Conservation (phyloP, 495 filamentous ascomycete species). For the Cercophora scortea region DNA sequence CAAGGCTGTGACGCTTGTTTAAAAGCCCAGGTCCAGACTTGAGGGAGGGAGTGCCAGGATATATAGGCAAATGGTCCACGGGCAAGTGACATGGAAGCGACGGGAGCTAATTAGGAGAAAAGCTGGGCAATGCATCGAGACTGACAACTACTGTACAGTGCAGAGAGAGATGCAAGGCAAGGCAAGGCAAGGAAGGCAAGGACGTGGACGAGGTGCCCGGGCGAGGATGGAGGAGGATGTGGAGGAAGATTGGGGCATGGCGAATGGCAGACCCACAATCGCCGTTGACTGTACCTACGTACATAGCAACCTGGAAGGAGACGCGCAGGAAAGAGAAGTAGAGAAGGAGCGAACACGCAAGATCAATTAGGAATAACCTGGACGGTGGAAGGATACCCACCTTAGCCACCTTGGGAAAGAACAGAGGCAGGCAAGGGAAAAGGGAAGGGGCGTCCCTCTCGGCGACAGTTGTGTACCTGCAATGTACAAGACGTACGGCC, state of each 20-base stretch:
- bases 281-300: too few species aligned
- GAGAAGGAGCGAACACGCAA: too few species aligned
- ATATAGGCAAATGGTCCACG: slow-evolving; percentile 28
- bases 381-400: too few species aligned
- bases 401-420: not conserved
- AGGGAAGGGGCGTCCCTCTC: not conserved
- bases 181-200: not conserved
- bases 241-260: too few species aligned
- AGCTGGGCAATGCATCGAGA: slow-evolving; percentile 5
- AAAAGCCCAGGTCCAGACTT: slow-evolving; percentile 26
- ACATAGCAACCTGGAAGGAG: too few species aligned
- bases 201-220: not conserved
- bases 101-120: not conserved
- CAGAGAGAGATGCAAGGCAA: slow-evolving; percentile 1
- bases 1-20: slow-evolving; percentile 24
- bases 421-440: not conserved
- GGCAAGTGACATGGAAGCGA: slow-evolving; percentile 8
- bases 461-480: not conserved
- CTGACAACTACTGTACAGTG: slow-evolving; percentile 3
- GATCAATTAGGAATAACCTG: too few species aligned
- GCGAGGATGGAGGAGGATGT: not conserved
- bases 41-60: slow-evolving; percentile 32
- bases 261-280: too few species aligned
- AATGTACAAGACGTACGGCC: slow-evolving; percentile 9
- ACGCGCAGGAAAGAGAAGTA: too few species aligned